Base-by-base conservation (phyloP, 2,329 filamentous ascomycete species). In the Cercospora janseana region DNA sequence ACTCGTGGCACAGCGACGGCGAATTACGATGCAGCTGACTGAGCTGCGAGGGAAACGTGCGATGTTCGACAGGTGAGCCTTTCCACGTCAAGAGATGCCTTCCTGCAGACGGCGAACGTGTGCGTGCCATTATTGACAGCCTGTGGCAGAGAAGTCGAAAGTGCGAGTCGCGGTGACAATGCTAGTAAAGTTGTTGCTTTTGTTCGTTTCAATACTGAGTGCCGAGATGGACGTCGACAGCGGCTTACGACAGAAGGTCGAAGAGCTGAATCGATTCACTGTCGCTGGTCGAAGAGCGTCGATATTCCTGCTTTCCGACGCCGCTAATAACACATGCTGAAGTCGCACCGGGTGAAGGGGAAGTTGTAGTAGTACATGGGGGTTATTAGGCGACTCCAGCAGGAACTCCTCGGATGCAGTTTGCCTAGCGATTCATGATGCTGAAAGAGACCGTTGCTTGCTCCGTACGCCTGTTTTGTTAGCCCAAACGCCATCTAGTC, bases 301-400 rank as follows among this genome's bases (percentile, higher is more conserved):
- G 53, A 51, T 47, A 54, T 42, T 46, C 52, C 43, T 40, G 37
- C 53, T 48, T 42, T 52, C 40, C 51, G 56, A 52, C 34, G 56
- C 58, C 57, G 60, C 58, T 64, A 66, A 60, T 64, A 63, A 64
- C 54, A 66, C 63, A 65, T 60, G 54, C 56, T 55, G 60, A 61
- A 64, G 63, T 63, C 62, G 63, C 61, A 65, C 63, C 63, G 56
- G 60, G 59, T 24, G 26, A 42, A 58, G 57, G 44, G 59, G 54
- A 59, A 60, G 56, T 52, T 59, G 59, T 62, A 61, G 58, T 64
- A 64, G 55, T 61, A 60, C 55, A 57, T 55, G 51, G 46, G 49
- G 35, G 35, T 40, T 20, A 54, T 49, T 32, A 56, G 58, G 52
- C 57, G 54, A 60, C 49, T 59, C 55, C 53, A 54, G 58, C 53